A percentile compares a stretch with the other conserved stretches of the same genome.
These are phyloP conservation scores for Phanerochaete carnosa DNA, from an alignment of 768 basidiomycete genomes.

Conservation along the genomic window DNA sequence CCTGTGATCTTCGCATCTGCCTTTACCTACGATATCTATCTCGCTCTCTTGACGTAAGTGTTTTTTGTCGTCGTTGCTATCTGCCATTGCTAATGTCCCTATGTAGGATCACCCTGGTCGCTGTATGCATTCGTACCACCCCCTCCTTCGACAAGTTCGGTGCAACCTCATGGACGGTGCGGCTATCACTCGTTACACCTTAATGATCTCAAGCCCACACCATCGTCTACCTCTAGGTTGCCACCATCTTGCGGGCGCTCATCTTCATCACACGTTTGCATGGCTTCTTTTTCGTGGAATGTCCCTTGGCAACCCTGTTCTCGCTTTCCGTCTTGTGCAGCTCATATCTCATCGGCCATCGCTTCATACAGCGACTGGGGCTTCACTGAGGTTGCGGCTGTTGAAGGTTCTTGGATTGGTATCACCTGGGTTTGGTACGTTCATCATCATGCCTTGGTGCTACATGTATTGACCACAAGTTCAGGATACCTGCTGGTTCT, in stretches of 20 bases:
- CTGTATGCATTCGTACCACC: constrained; percentile 78
- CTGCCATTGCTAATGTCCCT: constrained; percentile 10
- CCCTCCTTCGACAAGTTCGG: constrained; percentile 91
- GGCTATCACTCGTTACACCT: constrained; percentile 29
- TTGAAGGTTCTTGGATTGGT: constrained; percentile 95
- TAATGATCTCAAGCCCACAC: constrained; percentile 75
- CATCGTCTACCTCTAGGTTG: constrained; percentile 93
- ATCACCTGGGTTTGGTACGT: constrained; percentile 94
- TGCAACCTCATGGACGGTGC: constrained; percentile 45
- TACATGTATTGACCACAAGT: constrained; percentile 16
- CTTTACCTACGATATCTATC: constrained; percentile 91
- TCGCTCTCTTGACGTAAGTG: constrained; percentile 85
- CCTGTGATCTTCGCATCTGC: constrained; percentile 96
- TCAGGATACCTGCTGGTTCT: constrained; percentile 94
- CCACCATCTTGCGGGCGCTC: constrained; percentile 97
- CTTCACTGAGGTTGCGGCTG: constrained; percentile 77
- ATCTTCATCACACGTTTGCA: constrained; percentile 96
- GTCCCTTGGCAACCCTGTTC: constrained; percentile 86
- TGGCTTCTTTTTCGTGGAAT: constrained; percentile 95
- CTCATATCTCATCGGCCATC: constrained; percentile 93
- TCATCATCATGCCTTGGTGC: neutral
- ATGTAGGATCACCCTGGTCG: constrained; percentile 69
- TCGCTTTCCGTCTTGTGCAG: constrained; percentile 91
- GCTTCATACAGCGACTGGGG: constrained; percentile 92
- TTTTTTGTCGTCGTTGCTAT: constrained; percentile 2